Evolutionary conservation across 1,284 basidiomycete species (phyloP).

Genomic region (Anthracocystis setariae): DNA sequence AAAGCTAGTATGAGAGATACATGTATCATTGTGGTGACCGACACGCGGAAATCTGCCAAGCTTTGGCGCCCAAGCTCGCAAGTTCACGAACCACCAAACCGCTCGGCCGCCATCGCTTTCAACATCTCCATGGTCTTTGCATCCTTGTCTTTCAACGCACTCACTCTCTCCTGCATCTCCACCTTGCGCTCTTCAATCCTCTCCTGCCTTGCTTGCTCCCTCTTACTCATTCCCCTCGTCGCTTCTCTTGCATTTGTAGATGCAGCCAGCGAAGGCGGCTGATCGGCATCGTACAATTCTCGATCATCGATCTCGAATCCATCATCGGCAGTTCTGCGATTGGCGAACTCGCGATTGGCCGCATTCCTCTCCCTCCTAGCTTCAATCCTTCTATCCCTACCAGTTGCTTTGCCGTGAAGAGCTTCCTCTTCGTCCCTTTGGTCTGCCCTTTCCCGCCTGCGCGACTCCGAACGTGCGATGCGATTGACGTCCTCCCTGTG

Average conservation of each 20-base stretch:
- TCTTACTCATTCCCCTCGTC: constrained; percentile 11
- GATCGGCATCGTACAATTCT: constrained; percentile 27
- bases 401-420: constrained; percentile 41
- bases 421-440: constrained; percentile 15
- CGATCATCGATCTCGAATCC: constrained; percentile 50
- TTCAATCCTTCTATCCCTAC: constrained; percentile 49
- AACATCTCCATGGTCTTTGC: constrained; percentile 55
- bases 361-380: constrained; percentile 24
- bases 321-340: constrained; percentile 40
- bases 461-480: constrained; percentile 5
- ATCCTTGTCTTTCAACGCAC: constrained; percentile 41
- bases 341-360: constrained; percentile 45
- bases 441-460: constrained; percentile 3
- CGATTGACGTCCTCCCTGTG: constrained; percentile 10
- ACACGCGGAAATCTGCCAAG: too few species aligned
- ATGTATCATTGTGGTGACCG: too few species aligned
- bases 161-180: constrained; percentile 32
- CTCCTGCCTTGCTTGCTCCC: constrained; percentile 15
- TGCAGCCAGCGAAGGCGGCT: neutral
- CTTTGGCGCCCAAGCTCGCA: too few species aligned
- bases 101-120: constrained; percentile 32
- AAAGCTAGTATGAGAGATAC: too few species aligned
- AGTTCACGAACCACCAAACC: constrained; percentile 24
- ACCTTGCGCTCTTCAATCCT: constrained; percentile 16
- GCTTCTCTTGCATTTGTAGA: constrained; percentile 6